Conservation (phyloP, 345 rosid species). For the Citrus glauca region DNA sequence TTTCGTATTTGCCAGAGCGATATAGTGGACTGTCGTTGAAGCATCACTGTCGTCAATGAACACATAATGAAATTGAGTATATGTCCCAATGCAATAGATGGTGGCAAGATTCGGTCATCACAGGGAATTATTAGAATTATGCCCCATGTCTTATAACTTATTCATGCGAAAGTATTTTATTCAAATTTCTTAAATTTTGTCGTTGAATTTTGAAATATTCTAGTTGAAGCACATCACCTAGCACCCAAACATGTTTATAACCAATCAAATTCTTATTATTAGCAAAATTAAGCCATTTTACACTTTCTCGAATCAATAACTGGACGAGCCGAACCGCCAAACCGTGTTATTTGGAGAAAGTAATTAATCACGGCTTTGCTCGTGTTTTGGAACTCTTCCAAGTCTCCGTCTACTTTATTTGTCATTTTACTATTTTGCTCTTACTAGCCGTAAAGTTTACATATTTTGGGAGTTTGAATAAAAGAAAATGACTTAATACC, state of each 20-base stretch:
- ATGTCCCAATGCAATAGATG: neutral
- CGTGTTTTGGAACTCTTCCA: too few species aligned
- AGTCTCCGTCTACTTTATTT: neutral
- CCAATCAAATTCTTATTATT: neutral
- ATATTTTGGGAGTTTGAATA: too few species aligned
- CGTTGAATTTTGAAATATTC: constrained; percentile 17
- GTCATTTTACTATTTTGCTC: too few species aligned
- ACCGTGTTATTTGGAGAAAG: neutral
- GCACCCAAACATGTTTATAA: neutral
- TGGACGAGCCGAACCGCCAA: neutral
- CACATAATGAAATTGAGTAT: neutral
- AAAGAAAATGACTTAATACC: too few species aligned
- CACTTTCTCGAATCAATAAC: neutral
- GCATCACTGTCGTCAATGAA: constrained; percentile 14
- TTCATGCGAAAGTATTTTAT: neutral
- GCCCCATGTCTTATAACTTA: neutral
- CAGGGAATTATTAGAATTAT: neutral
- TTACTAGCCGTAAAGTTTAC: too few species aligned
- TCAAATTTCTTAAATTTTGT: constrained; percentile 14
- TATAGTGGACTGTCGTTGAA: neutral
- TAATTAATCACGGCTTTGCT: too few species aligned
- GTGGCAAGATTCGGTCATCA: neutral
- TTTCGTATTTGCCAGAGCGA: neutral
- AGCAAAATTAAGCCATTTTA: neutral
- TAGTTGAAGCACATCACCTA: constrained; percentile 3